Base-by-base conservation (phyloP, 1,284 basidiomycete genomes). In the Athelia sp. region DNA sequence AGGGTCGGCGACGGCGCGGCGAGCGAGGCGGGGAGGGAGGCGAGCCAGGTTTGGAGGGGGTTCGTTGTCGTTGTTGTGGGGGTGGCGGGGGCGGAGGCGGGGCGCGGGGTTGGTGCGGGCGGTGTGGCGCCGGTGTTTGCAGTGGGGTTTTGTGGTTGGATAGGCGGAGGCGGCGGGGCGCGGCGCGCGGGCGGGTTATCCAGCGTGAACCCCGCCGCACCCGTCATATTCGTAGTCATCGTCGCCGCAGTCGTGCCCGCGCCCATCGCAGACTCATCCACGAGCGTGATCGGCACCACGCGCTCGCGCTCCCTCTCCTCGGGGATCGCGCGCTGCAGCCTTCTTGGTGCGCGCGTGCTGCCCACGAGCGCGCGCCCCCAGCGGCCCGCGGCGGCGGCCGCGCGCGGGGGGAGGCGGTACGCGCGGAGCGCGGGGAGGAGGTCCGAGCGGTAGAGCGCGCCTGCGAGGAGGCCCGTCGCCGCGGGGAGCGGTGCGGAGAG, bases 371-470 rank as follows among this genome's bases (percentile, higher is more conserved):
- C n/a, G 15, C 15, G 19, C 36, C 15, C 15, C n/a, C 69, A 75
- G 11, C 73, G 74, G n/a, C n/a, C 13, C 67, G 67, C 19, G 81
- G 68, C 49, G 87, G 71, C 62, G 48, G 82, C 70, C 4, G n/a
- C n/a, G n/a, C n/a, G n/a, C n/a, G n/a, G n/a, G n/a, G 93, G 81
- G 32, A 94, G 66, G 36, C 91, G 82, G 69, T 85, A 92, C 1
- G 73, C 68, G 57, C 90, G 90, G 23, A 94, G 73, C 46, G 82
- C 82, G 26, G 86, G 75, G 19, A 40, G 15, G 19, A 88, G 58
- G 63, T 93, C 90, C 13, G 90, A 87, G 43, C 89, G 84, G 63
- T 93, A 94, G 49, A 90, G 69, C 59, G 84, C 74, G 0, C 93
- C 91, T 6, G 82, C 71, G 4, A 87, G 54, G 10, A 92, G 54